Base-by-base conservation (phyloP, 202 grass and related monocot species). In the Tripidium arundinaceum region DNA sequence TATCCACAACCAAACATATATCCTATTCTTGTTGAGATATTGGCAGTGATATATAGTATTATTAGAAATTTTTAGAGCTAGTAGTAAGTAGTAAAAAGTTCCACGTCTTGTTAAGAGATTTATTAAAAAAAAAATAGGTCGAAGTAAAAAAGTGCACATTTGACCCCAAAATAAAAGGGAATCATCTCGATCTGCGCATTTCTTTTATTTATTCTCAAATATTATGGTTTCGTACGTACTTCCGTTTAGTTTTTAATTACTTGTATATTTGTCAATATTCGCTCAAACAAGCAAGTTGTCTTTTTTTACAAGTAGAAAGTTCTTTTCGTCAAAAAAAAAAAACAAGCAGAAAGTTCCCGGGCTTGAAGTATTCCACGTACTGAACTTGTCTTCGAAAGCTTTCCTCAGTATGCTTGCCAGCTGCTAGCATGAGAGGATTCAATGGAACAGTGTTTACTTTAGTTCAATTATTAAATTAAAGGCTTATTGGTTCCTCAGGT, bases 391-490 rank as follows among this genome's bases (percentile, higher is more conserved):
- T 31, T 18, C 8, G 18, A 75, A 28, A 75, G 40, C 46, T 60
- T 81, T 36, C 16, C 15, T 50, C 37, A 15, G 38, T n/a, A 63
- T 26, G 55, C 57, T 54, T 67, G 55, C 2, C 74, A 62, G 37
- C 55, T 50, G 74, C 8, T 55, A 55, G 16, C 41, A 45, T 43
- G 34, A 26, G 14, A 49, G 22, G 54, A 55, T 65, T 76, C 76
- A 55, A 80, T 88, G 54, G 26, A 84, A 80, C 42, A 63, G 50
- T 62, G 41, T 36, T 66, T 64, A 18, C 38, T 49, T 73, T 37
- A 27, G 22, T 37, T 78, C 3, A 71, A 40, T 4, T n/a, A n/a
- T n/a, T 57, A 57, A 57, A 57, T 24, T 57, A 57, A 18, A 49
- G 52, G 52, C 9, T 22, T 22, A 24, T 57, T 1, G n/a, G n/a